Evolutionary conservation across 2,329 filamentous ascomycete genomes (phyloP).

Genomic region (Hypocrella siamensis): DNA sequence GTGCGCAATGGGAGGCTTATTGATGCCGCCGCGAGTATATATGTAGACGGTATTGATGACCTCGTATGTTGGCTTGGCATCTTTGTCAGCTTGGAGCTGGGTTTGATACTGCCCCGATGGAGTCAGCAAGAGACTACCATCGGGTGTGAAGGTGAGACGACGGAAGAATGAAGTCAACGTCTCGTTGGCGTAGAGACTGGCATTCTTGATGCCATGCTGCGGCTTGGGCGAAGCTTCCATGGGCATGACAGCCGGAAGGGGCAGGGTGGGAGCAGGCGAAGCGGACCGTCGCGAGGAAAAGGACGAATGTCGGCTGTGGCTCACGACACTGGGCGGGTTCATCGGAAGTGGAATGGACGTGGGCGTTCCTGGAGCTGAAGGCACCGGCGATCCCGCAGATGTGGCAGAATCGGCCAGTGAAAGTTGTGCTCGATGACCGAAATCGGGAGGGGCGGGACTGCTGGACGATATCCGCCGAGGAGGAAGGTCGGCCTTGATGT

Average conservation of each 20-base stretch:
- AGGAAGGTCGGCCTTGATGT: conserved; percentile 75
- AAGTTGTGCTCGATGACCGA: conserved; percentile 50
- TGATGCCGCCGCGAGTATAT: conserved; percentile 89
- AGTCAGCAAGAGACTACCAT: conserved; percentile 85
- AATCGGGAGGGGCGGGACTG: conserved; percentile 81
- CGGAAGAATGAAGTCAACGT: conserved; percentile 95
- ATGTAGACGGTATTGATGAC: conserved; percentile 97
- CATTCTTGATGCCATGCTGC: conserved; percentile 59
- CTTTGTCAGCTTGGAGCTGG: conserved; percentile 47
- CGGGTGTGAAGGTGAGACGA: conserved; percentile 82
- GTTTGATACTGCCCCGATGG: conserved; percentile 92
- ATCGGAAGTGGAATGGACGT: conserved; percentile 81
- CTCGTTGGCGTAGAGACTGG: conserved; percentile 89
- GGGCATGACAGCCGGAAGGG: conserved; percentile 87
- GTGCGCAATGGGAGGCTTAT: conserved; percentile 89
- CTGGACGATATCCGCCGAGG: conserved; percentile 76
- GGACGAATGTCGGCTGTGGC: conserved; percentile 86
- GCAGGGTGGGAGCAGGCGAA: conserved; percentile 86
- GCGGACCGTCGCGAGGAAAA: conserved; percentile 79
- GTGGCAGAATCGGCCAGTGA: conserved; percentile 33
- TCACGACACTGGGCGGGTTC: conserved; percentile 82
- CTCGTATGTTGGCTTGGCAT: conserved; percentile 64
- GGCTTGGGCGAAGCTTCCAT: conserved; percentile 80
- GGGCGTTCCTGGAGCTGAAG: conserved; percentile 87
- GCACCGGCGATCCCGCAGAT: conserved; percentile 64